Evolutionary conservation across 2,329 filamentous ascomycete genomes (phyloP), one percentile per base, ranked within the genome.

Genomic region (Botrytis medusae): DNA sequence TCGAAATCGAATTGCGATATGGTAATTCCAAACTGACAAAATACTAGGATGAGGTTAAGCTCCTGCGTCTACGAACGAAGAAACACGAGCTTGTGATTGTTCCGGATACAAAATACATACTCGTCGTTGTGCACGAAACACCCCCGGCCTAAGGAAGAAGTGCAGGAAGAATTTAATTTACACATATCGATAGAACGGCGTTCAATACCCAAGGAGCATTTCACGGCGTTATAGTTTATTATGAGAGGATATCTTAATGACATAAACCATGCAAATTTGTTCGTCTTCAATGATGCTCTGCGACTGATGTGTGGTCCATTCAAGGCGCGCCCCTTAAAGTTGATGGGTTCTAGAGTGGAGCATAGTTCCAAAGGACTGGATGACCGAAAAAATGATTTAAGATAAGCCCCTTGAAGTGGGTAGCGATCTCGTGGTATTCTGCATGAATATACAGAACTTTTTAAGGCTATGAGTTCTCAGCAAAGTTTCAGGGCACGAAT

Each of bases 71-170:
- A 76, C 88, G 93, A 76, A 95, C 93, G n/a, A 94, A 91, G 84
- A 94, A 93, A 82, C 92, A 94, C 78, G 93, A 97, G 82, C 84
- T 96, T 75, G 91, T 96, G 74, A 93, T 96, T 79, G 91, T 95
- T 32, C 93, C 92, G 81, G 93, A 95, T 81, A 80, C 88, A 59
- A 94, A 93, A 79, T 97, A 93, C 82, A 85, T 96, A 64, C 86
- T 95, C 54, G 89, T 95, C 72, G 91, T 94, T 54, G 88, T 95
- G 72, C 93, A 95, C 83, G 93, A 95, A 80, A 94, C 92, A n/a
- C 91, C 92, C 57, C 87, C 89, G 14, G 90, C 89, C 79, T 92
- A 82, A 34, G 32, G 32, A 20, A 32, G 12, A 34, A 40, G 8
- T 48, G 70, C 48, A 54, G 42, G 9, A 22, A 40, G 37, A 67